Evolutionary conservation across 805 yeast genomes (phyloP), one percentile per base, ranked within the genome.

Genomic region (Candida rishiriensis): DNA sequence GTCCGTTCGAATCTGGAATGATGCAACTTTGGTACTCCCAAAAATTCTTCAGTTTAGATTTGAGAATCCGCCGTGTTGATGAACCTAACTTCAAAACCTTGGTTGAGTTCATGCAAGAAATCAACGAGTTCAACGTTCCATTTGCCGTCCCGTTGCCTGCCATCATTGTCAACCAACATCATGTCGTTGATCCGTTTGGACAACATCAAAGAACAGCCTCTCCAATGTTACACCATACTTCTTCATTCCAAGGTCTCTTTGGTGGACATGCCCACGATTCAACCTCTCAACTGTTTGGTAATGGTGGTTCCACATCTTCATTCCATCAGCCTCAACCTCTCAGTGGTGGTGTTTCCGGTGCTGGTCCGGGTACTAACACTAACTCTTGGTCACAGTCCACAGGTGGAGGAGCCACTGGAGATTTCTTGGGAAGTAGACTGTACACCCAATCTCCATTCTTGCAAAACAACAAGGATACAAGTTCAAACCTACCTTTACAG

Each of bases 21-120:
- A 88, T 88, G 96, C 90, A 85, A 51, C 78, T 70, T 41, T 88
- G 96, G 96, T 78, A 75, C 46, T 57, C 74, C 9, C 74, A 73
- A 36, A 78, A 80, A 2, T 85, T 83, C 64, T 69, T 87, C 52
- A 67, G 67, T 34, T 70, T 68, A 10, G 78, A 73, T 46, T 67
- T 88, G 49, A 65, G 66, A 34, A 66, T 88, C 44, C 73, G 84
- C 43, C 74, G 91, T 29, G 75, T 70, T 16, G 83, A 75, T 38
- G 88, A 82, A 47, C 39, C 59, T 0, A 57, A 52, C 12, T 85
- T 66, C 59, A 67, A 66, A 31, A 63, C 83, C 0, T 68, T 88
- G 46, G 72, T 70, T 16, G 78, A 75, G 11, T 72, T 85, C 44
- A 73, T 79, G 49, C 67, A 66, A 21, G 59, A 63, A 8, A 65